Percentiles rank a stretch among this genome's conserved stretches.
phyloP scores from a whole-genome alignment of 345 rosid genomes.

The Linum trigynum region DNA sequence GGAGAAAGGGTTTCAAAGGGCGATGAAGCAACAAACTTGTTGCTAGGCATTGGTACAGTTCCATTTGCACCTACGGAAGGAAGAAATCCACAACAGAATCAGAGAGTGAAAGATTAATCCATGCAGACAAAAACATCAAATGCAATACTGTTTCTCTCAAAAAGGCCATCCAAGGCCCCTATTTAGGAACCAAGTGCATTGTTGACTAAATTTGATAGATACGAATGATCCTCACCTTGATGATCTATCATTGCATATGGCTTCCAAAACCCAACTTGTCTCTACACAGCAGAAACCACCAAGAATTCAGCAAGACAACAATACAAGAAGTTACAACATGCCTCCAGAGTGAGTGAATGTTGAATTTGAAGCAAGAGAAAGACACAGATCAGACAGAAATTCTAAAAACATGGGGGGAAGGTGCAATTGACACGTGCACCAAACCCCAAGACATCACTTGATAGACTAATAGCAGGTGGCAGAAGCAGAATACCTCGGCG shows the following conservation, averaged over 20 bases:
- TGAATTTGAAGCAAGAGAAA: background rate
- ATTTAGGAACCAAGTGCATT: no score
- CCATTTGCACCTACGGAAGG: conserved; percentile 21
- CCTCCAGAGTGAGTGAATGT: background rate
- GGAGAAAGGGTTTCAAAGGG: conserved; percentile 23
- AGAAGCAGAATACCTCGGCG: conserved; percentile 37
- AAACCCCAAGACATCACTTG: no score
- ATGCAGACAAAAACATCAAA: background rate
- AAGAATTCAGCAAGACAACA: conserved; percentile 15
- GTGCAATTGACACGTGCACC: background rate
- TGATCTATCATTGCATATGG: conserved; percentile 37
- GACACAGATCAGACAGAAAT: background rate
- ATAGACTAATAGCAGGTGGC: background rate
- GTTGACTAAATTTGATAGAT: background rate
- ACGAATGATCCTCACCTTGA: conserved; percentile 38
- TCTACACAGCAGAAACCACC: conserved; percentile 39
- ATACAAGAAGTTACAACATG: conserved; percentile 1
- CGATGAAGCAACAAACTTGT: conserved; percentile 31
- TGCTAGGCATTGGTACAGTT: conserved; percentile 14
- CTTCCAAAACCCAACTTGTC: conserved; percentile 59
- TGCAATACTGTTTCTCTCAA: background rate
- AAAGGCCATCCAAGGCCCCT: no score
- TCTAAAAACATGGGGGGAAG: background rate
- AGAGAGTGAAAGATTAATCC: conserved; percentile 3
- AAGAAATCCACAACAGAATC: conserved; percentile 10